Percentiles rank a stretch among this genome's conserved stretches.
Evolutionary conservation across 495 filamentous ascomycete species (phyloP).

Genomic region (Thermochaetoides thermophila): DNA sequence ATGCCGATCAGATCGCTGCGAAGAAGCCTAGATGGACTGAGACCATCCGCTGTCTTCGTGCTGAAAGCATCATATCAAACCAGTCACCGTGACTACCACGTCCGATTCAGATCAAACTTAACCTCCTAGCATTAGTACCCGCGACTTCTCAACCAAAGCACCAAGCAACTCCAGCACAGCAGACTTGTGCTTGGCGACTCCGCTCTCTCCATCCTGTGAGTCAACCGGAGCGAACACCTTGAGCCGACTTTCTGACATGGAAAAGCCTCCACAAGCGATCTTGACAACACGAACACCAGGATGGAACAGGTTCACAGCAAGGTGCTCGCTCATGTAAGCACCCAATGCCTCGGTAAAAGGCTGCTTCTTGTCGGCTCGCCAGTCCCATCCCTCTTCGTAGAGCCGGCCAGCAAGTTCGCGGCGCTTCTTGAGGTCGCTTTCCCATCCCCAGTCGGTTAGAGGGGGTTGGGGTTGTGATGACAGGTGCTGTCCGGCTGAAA

Average conservation of each 20-base stretch:
- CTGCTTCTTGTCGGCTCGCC: slow-evolving; percentile 11
- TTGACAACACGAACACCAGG: slow-evolving; percentile 27
- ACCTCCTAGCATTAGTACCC: background rate
- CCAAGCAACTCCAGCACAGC: slow-evolving; percentile 4
- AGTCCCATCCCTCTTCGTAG: slow-evolving; percentile 33
- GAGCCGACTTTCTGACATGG: slow-evolving; percentile 26
- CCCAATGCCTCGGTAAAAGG: slow-evolving; percentile 31
- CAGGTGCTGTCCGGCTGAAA: slow-evolving; percentile 2
- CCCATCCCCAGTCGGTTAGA: slow-evolving; percentile 6
- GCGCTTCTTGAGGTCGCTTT: slow-evolving; percentile 17
- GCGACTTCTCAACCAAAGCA: slow-evolving; percentile 1
- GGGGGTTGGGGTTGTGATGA: slow-evolving; percentile 2
- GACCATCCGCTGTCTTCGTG: too few relatives aligned
- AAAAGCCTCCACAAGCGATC: slow-evolving; percentile 31
- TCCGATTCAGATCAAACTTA: background rate
- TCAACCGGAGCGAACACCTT: slow-evolving; percentile 24
- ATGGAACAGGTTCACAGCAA: slow-evolving; percentile 30
- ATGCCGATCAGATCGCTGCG: too few relatives aligned
- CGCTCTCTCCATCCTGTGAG: background rate
- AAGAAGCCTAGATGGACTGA: too few relatives aligned
- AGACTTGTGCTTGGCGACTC: background rate
- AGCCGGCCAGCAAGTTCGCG: slow-evolving; percentile 22
- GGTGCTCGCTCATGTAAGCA: slow-evolving; percentile 23
- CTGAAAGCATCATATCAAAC: too few relatives aligned
- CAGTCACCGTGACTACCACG: too few relatives aligned